These are phyloP conservation scores for Mucuna pruriens DNA, from an alignment of 306 rosid genomes.

Conservation along the genomic window DNA sequence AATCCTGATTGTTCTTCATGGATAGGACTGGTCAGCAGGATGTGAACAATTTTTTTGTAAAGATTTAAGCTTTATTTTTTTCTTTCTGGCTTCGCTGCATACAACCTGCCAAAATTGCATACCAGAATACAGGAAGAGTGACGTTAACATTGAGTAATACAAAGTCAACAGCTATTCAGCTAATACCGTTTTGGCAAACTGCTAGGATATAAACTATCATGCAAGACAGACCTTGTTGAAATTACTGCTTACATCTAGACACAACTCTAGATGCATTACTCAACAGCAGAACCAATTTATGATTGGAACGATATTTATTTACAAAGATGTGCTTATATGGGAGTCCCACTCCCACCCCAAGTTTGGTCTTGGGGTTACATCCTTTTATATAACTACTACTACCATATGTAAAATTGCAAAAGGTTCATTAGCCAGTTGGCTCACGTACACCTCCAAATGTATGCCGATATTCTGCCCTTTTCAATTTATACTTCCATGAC, in stretches of 20 bases:
- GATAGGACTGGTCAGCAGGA: conserved; percentile 32
- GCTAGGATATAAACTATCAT: conserved; percentile 19
- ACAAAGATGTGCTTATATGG: not conserved
- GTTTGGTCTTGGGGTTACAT: not conserved
- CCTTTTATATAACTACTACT: not conserved
- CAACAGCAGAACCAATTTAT: not conserved
- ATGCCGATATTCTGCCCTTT: not conserved
- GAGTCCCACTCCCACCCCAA: conserved; percentile 16
- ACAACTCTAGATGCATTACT: conserved; percentile 19
- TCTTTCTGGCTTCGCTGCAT: conserved; percentile 57
- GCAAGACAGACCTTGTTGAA: conserved; percentile 2
- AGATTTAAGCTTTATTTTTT: conserved; percentile 41
- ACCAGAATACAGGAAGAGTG: not conserved
- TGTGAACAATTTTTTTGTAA: conserved; percentile 44
- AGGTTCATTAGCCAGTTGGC: conserved; percentile 14
- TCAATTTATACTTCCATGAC: not conserved
- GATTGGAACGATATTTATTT: conserved; percentile 2
- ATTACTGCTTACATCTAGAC: conserved; percentile 13
- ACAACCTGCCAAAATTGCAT: conserved; percentile 63
- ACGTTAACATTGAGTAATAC: conserved; percentile 22
- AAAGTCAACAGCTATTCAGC: conserved; percentile 13
- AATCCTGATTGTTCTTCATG: conserved; percentile 29
- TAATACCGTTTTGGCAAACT: not conserved
- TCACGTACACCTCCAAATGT: not conserved
- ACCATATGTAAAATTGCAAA: conserved; percentile 1